A percentile compares a stretch with the other conserved stretches of the same genome.
phyloP scores from a whole-genome alignment of 2,329 filamentous ascomycete species.

The Pyrenochaeta sp. region DNA sequence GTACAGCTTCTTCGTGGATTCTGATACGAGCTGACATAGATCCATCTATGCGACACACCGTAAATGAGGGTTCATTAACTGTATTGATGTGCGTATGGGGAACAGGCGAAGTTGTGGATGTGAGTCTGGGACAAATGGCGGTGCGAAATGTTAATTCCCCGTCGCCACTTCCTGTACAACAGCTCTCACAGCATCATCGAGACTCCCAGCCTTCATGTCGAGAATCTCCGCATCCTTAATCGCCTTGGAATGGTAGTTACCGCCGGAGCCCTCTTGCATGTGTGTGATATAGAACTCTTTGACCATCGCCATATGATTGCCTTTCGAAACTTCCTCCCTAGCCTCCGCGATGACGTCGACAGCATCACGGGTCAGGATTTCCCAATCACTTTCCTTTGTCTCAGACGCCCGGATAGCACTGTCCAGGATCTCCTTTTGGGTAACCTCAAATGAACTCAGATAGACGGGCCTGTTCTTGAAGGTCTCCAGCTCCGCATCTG shows the following conservation, averaged over 20 bases:
- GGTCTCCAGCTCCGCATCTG: constrained; percentile 5
- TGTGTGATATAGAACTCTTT: constrained; percentile 48
- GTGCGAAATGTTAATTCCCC: not conserved
- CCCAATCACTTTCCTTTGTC: constrained; percentile 23
- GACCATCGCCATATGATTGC: constrained; percentile 51
- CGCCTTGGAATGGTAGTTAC: constrained; percentile 12
- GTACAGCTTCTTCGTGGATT: no score
- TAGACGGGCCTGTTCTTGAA: constrained; percentile 40
- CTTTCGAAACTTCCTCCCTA: constrained; percentile 55
- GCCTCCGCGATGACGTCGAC: constrained; percentile 60
- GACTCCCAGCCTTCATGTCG: constrained; percentile 63
- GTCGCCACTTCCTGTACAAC: not conserved
- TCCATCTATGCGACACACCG: no score
- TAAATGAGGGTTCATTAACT: no score
- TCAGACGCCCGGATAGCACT: constrained; percentile 7
- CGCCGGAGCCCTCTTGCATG: constrained; percentile 12
- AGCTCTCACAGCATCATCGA: constrained; percentile 64
- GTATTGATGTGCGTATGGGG: no score
- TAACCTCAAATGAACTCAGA: constrained; percentile 40
- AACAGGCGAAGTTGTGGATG: no score
- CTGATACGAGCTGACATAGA: no score
- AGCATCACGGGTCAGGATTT: constrained; percentile 57
- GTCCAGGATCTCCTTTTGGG: constrained; percentile 11
- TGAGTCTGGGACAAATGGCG: no score
- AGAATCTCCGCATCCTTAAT: constrained; percentile 49